These are phyloP conservation scores for Aspergillus proliferans DNA, from an alignment of 2,329 filamentous ascomycete species.

Conservation along the genomic window DNA sequence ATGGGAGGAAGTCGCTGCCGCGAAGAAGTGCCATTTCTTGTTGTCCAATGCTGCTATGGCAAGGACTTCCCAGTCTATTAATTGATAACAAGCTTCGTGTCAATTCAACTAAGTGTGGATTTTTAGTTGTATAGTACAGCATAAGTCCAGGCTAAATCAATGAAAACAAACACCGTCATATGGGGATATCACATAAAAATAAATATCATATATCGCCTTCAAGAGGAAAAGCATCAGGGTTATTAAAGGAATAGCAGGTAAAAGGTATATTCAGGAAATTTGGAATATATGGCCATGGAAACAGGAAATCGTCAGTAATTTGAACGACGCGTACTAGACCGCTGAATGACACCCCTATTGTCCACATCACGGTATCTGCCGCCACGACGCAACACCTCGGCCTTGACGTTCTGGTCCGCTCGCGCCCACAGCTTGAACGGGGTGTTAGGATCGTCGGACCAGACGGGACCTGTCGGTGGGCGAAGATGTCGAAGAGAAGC, in stretches of 20 bases:
- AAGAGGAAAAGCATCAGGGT: not conserved
- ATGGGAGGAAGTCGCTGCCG: too few species aligned
- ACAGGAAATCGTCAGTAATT: not conserved
- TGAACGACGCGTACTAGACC: constrained; percentile 1
- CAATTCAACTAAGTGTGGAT: too few species aligned
- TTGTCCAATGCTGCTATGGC: too few species aligned
- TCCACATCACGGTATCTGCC: constrained; percentile 23
- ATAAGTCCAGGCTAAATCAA: not conserved
- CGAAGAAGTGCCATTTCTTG: too few species aligned
- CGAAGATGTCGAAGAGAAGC: constrained; percentile 19
- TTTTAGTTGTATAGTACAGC: too few species aligned
- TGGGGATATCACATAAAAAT: not conserved
- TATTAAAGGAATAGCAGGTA: not conserved
- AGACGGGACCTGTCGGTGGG: constrained; percentile 14
- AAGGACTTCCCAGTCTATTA: too few species aligned
- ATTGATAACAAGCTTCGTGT: too few species aligned
- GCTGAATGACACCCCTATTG: constrained; percentile 27
- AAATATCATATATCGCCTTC: not conserved
- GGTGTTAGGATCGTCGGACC: constrained; percentile 31
- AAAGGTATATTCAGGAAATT: not conserved
- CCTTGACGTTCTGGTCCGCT: constrained; percentile 25
- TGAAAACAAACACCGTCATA: not conserved
- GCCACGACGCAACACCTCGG: constrained; percentile 23
- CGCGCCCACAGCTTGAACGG: constrained; percentile 34
- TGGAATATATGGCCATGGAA: not conserved